Evolutionary conservation across 208 protist species (phyloP).

Genomic region (Wallacemonas sp.): DNA sequence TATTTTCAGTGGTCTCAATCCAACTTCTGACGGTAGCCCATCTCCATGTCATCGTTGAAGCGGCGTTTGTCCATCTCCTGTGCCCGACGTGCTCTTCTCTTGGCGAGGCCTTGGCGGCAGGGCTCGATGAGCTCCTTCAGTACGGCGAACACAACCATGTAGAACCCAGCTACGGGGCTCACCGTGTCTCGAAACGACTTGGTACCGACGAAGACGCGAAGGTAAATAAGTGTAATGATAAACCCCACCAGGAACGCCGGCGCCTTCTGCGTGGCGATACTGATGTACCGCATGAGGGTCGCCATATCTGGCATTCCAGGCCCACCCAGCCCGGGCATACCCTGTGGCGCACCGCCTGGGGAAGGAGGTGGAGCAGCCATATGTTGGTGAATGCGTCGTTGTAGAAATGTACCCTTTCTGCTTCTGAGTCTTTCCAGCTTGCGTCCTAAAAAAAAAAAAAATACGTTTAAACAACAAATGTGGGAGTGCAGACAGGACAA

Average conservation of each 20-base stretch:
- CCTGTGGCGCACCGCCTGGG: not conserved
- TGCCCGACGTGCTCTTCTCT: slow-evolving; percentile 10
- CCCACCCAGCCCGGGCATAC: slow-evolving; percentile 4
- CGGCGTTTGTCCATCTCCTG: slow-evolving; percentile 27
- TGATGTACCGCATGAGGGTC: slow-evolving; percentile 5
- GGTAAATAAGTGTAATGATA: slow-evolving; percentile 40
- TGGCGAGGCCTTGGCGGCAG: slow-evolving; percentile 28
- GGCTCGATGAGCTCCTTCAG: slow-evolving; percentile 52
- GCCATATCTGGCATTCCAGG: slow-evolving; percentile 7
- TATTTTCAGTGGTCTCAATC: slow-evolving; percentile 36
- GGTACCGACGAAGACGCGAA: slow-evolving; percentile 39
- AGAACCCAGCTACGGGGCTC: slow-evolving; percentile 67
- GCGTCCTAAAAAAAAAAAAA: too few species aligned
- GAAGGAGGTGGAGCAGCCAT: not conserved
- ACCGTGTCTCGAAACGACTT: slow-evolving; percentile 35
- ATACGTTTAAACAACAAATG: too few species aligned
- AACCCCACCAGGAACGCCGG: slow-evolving; percentile 54
- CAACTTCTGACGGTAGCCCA: slow-evolving; percentile 60
- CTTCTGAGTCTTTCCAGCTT: too few species aligned
- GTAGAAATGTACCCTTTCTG: too few species aligned
- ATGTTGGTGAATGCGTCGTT: too few species aligned
- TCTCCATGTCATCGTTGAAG: slow-evolving; percentile 66
- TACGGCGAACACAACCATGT: slow-evolving; percentile 56
- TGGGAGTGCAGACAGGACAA: not conserved
- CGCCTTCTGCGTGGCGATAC: slow-evolving; percentile 9